These are phyloP conservation scores for Phytophthora citrophthora DNA, from an alignment of 352 stramenopile species.

Conservation along the genomic window DNA sequence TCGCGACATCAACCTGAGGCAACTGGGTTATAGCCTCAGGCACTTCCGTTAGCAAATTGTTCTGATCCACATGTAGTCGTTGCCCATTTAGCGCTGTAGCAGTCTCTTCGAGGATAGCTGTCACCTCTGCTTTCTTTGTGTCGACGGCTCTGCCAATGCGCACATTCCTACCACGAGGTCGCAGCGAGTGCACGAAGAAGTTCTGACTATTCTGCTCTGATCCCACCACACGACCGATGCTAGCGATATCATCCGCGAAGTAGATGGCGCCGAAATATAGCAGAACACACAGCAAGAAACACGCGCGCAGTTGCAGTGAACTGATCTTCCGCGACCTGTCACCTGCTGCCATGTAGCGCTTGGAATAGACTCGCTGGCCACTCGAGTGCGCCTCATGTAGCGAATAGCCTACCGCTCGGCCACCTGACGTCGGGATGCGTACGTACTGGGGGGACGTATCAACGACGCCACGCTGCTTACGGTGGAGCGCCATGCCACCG, in stretches of 20 bases:
- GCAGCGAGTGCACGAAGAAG: conserved; percentile 45
- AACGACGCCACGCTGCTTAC: conserved; percentile 33
- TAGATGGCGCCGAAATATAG: conserved; percentile 58
- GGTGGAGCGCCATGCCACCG: conserved; percentile 40
- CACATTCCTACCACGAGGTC: conserved; percentile 15
- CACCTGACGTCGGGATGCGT: conserved; percentile 31
- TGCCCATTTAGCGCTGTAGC: not conserved
- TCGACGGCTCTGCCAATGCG: conserved; percentile 33
- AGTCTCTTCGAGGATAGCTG: not conserved
- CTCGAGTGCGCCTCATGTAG: conserved; percentile 23
- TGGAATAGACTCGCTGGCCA: conserved; percentile 21
- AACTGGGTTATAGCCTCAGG: conserved; percentile 2
- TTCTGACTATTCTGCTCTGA: conserved; percentile 34
- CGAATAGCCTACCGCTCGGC: conserved; percentile 14
- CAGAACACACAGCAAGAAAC: conserved; percentile 59
- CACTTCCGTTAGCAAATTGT: not conserved
- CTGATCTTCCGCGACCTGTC: conserved; percentile 46
- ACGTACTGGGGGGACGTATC: conserved; percentile 40
- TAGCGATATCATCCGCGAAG: conserved; percentile 59
- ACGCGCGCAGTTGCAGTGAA: conserved; percentile 54
- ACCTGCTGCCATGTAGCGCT: conserved; percentile 18
- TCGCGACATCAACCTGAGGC: conserved; percentile 7
- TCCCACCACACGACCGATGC: conserved; percentile 34
- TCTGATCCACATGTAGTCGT: not conserved
- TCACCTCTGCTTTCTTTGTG: conserved; percentile 24